Evolutionary conservation across 2,329 filamentous ascomycete genomes (phyloP).

Genomic region (Fusarium cyanostomum): DNA sequence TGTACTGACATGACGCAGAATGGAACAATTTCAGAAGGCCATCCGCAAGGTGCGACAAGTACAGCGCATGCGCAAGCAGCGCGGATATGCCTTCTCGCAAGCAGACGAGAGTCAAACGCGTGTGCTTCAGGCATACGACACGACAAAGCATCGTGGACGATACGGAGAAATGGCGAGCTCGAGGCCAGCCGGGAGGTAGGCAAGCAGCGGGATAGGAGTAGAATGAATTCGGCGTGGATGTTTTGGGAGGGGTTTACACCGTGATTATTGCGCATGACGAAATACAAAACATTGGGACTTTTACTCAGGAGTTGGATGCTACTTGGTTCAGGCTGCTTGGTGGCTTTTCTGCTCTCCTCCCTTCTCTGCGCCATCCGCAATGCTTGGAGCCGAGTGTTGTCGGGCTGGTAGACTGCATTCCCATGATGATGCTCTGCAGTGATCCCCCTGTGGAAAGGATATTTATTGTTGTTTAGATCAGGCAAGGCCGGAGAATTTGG

Average conservation of each 20-base stretch:
- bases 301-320: slow-evolving; percentile 41
- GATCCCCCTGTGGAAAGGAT: slow-evolving; percentile 7
- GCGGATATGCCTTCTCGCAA: slow-evolving; percentile 97
- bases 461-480: slow-evolving; percentile 24
- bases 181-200: slow-evolving; percentile 44
- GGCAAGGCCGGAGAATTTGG: slow-evolving; percentile 4
- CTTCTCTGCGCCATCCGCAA: slow-evolving; percentile 18
- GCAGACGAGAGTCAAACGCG: slow-evolving; percentile 96
- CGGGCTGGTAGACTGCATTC: slow-evolving; percentile 22
- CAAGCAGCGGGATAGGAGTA: slow-evolving; percentile 1
- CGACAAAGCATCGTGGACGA: slow-evolving; percentile 86
- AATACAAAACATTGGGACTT: slow-evolving; percentile 34
- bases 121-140: slow-evolving; percentile 97
- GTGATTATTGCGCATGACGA: slow-evolving; percentile 37
- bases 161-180: slow-evolving; percentile 91
- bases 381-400: slow-evolving; percentile 26
- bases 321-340: slow-evolving; percentile 30
- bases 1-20: slow-evolving; percentile 61
- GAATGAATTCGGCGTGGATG: slow-evolving; percentile 26
- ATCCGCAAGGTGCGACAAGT: slow-evolving; percentile 98
- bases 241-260: slow-evolving; percentile 20
- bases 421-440: slow-evolving; percentile 22
- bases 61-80: slow-evolving; percentile 98
- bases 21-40: slow-evolving; percentile 99
- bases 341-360: slow-evolving; percentile 17